These are phyloP conservation scores for Cyathus striatus DNA, from an alignment of 768 basidiomycete genomes.

Conservation along the genomic window DNA sequence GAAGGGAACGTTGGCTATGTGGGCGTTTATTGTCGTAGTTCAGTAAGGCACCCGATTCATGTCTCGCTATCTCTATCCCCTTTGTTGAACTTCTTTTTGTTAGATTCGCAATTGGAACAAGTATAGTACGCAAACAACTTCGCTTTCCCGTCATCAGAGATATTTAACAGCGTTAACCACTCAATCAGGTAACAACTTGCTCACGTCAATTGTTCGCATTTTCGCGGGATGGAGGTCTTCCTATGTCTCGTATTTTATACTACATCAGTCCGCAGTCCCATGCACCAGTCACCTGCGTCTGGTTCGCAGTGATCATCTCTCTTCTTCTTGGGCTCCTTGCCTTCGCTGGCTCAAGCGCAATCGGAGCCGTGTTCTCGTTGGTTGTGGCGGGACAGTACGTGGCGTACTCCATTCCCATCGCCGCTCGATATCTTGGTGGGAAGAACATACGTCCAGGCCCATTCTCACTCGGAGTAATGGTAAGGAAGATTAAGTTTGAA, in stretches of 20 bases:
- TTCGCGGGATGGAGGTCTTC: constrained; percentile 58
- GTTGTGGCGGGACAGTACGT: constrained; percentile 39
- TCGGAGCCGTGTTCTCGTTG: constrained; percentile 54
- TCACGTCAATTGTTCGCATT: constrained; percentile 76
- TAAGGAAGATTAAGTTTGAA: constrained; percentile 11
- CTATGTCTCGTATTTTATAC: constrained; percentile 58
- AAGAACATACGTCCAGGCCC: constrained; percentile 53
- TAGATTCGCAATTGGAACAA: constrained; percentile 57
- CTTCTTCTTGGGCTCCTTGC: constrained; percentile 50
- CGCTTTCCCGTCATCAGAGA: background rate
- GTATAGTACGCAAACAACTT: no score
- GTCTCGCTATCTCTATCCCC: background rate
- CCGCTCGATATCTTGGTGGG: constrained; percentile 40
- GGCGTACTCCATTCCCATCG: constrained; percentile 52
- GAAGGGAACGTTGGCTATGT: constrained; percentile 29
- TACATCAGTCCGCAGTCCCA: constrained; percentile 48
- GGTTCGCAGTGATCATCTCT: constrained; percentile 41
- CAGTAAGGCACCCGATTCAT: constrained; percentile 21
- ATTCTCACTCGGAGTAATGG: constrained; percentile 40
- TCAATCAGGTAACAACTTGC: no score
- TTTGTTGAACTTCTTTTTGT: constrained; percentile 1
- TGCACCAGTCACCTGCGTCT: constrained; percentile 60
- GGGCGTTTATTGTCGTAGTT: constrained; percentile 31
- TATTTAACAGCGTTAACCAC: no score
- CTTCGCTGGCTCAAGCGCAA: constrained; percentile 56